Base-by-base conservation (phyloP, 2,329 filamentous ascomycete genomes). In the Hyphodiscus sp. region DNA sequence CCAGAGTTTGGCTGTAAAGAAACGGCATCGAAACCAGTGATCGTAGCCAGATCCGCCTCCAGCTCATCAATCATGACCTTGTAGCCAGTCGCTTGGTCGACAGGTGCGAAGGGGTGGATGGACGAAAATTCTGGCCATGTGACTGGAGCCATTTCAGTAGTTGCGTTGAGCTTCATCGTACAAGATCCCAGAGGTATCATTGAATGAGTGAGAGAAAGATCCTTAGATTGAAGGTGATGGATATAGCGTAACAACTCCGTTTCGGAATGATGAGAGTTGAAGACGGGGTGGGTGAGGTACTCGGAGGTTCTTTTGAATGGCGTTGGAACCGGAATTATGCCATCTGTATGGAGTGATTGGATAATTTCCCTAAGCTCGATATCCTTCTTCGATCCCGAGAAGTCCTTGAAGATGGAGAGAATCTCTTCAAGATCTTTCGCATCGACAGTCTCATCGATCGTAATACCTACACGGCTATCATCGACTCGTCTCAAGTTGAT, bases 101-200 rank as follows among this genome's bases (percentile, higher is more conserved):
- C 65, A 0, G 87, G 86, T 41, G 85, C 81, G 65, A 91, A 90
- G 0, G 92, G 92, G 72, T 97, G 92, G 33, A 95, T 77, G 57
- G 86, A 82, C 43, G 87, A 80, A 65, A 91, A 89, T 48, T 85
- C 82, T 0, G 85, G 82, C 72, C 84, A 86, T 0, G 88, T 88
- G 52, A 96, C 79, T 8, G 91, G 87, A 16, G 88, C 80, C 92
- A 97, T 96, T 74, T 96, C 90, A 0, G 89, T 89, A 2, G 91
- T 94, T 43, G 87, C 89, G 69, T 96, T 96, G 50, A 96, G 83
- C 77, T 97, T 97, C 92, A 97, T 97, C 15, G 92, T 97, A 76
- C 92, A 97, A 1, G 92, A 96, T 19, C 92, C 92, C 1, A 97
- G 81, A 2, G 92, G 91, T 57, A 97, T 97, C 92, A 97, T 97